Conservation (phyloP, 177 flowering plant species). For the Tripterygium wilfordii region DNA sequence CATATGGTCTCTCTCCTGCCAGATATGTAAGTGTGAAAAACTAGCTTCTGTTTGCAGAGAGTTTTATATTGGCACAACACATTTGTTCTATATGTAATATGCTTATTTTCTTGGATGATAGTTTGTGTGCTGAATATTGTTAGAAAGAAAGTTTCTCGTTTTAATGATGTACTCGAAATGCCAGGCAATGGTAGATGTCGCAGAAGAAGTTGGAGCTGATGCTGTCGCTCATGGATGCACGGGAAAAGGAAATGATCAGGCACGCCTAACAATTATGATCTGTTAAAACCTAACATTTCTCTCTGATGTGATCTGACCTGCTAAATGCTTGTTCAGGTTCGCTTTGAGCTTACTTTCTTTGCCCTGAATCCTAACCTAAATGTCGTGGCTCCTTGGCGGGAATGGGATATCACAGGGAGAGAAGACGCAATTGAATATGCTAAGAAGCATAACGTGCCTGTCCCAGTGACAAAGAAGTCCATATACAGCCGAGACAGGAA, state of each 20-base stretch:
- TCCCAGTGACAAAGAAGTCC: slow-evolving; percentile 91
- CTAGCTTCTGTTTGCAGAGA: too few species aligned
- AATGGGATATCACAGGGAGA: slow-evolving; percentile 88
- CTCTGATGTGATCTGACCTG: neutral
- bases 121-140: neutral
- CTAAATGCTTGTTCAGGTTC: slow-evolving; percentile 47
- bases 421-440: slow-evolving; percentile 98
- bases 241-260: slow-evolving; percentile 99
- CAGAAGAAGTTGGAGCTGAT: slow-evolving; percentile 97
- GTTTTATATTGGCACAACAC: too few species aligned
- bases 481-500: slow-evolving; percentile 94
- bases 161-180: neutral
- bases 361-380: slow-evolving; percentile 87
- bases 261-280: slow-evolving; percentile 5
- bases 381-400: slow-evolving; percentile 99
- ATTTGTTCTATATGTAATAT: too few species aligned
- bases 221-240: slow-evolving; percentile 98
- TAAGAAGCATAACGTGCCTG: slow-evolving; percentile 85
- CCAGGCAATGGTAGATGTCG: slow-evolving; percentile 95
- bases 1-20: too few species aligned
- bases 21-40: too few species aligned
- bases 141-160: neutral
- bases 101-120: too few species aligned
- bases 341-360: slow-evolving; percentile 92
- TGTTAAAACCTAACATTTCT: too few species aligned